Evolutionary conservation across 73 alveolate genomes (phyloP), one percentile per base, ranked within the genome.

Genomic region (Breviolum minutum): DNA sequence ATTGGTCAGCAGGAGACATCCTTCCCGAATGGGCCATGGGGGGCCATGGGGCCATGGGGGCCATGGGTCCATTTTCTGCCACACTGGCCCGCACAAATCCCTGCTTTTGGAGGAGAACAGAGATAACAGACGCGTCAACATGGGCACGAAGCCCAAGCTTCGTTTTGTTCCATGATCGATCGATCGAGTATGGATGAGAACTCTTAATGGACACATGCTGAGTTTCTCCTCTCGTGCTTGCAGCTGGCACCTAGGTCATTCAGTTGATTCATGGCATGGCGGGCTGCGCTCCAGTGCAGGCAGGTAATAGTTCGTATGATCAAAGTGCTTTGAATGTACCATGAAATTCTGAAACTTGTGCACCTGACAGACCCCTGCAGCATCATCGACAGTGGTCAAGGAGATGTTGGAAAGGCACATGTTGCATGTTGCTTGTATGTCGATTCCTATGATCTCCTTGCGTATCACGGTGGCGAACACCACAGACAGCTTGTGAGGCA

Each of bases 341-440:
- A 40, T 40, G 54, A 40, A 40, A 40, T 40, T 40, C 54, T 40
- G 54, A 40, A 40, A 40, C 54, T 40, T 40, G 54, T 77, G 24
- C 63, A 60, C 19, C 68, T 80, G 88, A 8, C 68, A 80, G 88
- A 48, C 30, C 9, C 30, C 68, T 80, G 88, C 88, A 13, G 16
- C 88, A 80, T 80, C 88, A 66, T 90, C 97, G 24, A 22, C 62
- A 11, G 85, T 90, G 88, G 97, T 90, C 88, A 90, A 73, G 60
- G 97, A 90, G 88, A 90, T 90, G 97, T 30, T 90, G 97, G 85
- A 90, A 74, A 90, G 97, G 97, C 97, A 2, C 71, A 54, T 8
- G 9, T 54, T 60, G n/a, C 61, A 60, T 7, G 54, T 40, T 2
- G 86, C 11, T 11, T 26, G 16, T 22, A 79, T 79, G 71, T 1